Base-by-base conservation (phyloP, 805 yeast species). In the Metschnikowia lachancei region DNA sequence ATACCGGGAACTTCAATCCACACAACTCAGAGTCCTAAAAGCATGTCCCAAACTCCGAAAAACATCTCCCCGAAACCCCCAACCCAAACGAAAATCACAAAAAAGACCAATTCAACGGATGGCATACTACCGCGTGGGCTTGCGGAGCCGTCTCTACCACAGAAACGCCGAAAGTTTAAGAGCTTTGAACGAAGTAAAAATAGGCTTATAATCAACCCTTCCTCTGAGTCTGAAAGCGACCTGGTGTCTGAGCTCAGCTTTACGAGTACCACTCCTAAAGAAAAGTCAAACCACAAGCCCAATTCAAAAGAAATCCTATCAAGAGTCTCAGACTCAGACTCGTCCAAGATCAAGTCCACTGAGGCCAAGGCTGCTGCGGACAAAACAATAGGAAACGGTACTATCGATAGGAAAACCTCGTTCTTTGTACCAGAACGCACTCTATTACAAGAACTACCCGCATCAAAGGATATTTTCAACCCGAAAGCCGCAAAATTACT, bases 201-300 rank as follows among this genome's bases (percentile, higher is more conserved):
- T 26, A 43, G 34, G 8, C 19, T 51, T 5, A 42, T 54, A n/a
- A 49, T 55, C 19, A 54, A 53, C 32, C 59, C 59, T 9, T 55
- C 59, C 5, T 53, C 57, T n/a, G 57, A 49, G 34, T 55, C 59
- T 3, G 57, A 53, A 14, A 10, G 3, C n/a, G 48, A 43, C 28
- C 22, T 12, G 22, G 6, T 18, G 2, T 24, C 28, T 16, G 44
- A 41, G 16, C 16, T 37, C 10, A 35, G 20, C 24, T 24, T 22
- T 12, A 26, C 12, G 3, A 9, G 10, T 12, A 26, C 24, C 24
- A 20, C 24, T 5, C 24, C 4, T 8, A 8, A 20, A 13, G 18
- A 32, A 5, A 10, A 2, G n/a, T 6, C 30, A 1, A 20, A 29
- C 14, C 10, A 29, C 13, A 29, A 5, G 34, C 10, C 34, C 7